Evolutionary conservation across 345 rosid genomes (phyloP).

Genomic region (Eucalyptus rudis): DNA sequence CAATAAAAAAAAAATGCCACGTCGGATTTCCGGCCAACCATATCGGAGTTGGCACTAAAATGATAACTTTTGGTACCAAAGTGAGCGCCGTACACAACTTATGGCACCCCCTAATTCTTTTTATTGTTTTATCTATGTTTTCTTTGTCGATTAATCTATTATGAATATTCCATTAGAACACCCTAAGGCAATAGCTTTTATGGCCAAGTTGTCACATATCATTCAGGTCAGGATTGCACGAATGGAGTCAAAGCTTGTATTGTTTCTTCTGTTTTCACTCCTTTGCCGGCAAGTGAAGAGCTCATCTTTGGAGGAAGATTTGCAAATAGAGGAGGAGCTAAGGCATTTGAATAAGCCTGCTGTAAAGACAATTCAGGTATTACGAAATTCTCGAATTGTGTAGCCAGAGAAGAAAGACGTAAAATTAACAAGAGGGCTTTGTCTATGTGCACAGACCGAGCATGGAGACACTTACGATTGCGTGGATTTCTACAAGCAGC

Average conservation of each 20-base stretch:
- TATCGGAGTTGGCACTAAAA: too few relatives aligned
- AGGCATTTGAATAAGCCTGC: background rate
- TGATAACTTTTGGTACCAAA: too few relatives aligned
- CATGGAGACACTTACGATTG: background rate
- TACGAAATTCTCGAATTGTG: background rate
- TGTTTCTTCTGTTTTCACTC: background rate
- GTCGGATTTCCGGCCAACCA: accelerated
- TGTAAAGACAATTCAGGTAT: background rate
- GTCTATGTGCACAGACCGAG: background rate
- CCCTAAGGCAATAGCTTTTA: background rate
- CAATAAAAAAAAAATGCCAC: too few relatives aligned
- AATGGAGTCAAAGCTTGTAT: background rate
- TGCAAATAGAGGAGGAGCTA: conserved; percentile 9
- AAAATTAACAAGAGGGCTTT: background rate
- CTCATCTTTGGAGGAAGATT: conserved; percentile 5
- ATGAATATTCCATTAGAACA: background rate
- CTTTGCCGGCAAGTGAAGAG: background rate
- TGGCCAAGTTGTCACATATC: background rate
- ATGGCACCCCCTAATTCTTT: too few relatives aligned
- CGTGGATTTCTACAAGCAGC: background rate
- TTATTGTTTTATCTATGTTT: too few relatives aligned
- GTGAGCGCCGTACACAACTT: accelerated
- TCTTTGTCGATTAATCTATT: background rate
- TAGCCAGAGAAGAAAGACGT: background rate
- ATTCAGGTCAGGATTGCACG: background rate